Conservation (phyloP, 2,329 filamentous ascomycete genomes). For the Epichloe sp. region DNA sequence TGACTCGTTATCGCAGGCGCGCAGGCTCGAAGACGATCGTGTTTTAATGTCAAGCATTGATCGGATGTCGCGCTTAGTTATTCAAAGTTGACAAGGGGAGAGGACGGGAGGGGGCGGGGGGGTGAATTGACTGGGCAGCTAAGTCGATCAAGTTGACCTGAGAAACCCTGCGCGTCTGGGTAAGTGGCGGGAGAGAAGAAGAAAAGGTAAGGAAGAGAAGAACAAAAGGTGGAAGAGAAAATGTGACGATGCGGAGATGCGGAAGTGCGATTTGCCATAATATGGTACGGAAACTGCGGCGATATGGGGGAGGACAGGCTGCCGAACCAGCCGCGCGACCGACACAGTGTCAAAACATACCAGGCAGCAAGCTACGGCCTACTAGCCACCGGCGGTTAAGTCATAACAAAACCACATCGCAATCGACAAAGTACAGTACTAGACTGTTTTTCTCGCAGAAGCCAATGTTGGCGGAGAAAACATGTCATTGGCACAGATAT, state of each 20-base stretch:
- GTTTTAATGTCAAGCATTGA: not conserved
- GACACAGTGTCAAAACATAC: not conserved
- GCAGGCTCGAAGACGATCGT: not conserved
- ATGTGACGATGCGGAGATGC: not conserved
- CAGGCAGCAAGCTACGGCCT: not conserved
- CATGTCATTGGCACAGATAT: too few relatives aligned
- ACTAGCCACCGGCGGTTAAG: too few relatives aligned
- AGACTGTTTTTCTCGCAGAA: not conserved
- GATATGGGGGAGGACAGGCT: not conserved
- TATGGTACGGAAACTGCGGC: not conserved
- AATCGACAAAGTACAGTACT: not conserved
- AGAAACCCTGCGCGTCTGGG: not conserved
- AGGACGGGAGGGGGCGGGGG: too few relatives aligned
- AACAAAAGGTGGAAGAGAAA: not conserved
- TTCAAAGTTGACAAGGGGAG: too few relatives aligned
- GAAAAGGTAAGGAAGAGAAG: not conserved
- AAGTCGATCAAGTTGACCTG: not conserved
- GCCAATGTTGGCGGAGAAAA: not conserved
- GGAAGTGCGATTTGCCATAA: not conserved
- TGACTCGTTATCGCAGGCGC: too few relatives aligned
- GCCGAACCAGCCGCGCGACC: slow-evolving; percentile 2
- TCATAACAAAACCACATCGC: too few relatives aligned
- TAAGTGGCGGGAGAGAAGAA: not conserved
- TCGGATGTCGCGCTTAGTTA: not conserved
- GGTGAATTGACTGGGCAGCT: not conserved